Evolutionary conservation across 495 filamentous ascomycete species (phyloP).

Genomic region (Daldinia grandis): DNA sequence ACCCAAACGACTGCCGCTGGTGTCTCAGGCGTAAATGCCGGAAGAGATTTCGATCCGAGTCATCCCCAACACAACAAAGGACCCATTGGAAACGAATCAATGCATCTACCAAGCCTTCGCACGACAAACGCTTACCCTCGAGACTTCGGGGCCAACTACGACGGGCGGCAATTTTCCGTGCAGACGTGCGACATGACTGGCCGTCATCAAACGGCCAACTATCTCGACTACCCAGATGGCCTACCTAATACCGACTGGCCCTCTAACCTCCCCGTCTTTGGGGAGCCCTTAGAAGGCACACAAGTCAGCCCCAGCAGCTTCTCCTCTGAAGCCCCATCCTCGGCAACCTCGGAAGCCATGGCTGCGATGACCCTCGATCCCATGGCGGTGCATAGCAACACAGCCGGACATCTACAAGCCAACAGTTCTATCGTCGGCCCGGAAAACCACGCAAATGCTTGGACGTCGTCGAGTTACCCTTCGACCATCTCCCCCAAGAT

Average conservation of each 20-base stretch:
- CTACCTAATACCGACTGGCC: conserved; percentile 15
- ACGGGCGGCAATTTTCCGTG: conserved; percentile 24
- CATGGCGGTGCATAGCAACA: conserved; percentile 14
- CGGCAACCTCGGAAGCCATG: conserved; percentile 38
- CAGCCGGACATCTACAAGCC: conserved; percentile 2
- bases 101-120: conserved; percentile 38
- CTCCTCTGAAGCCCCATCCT: conserved; percentile 38
- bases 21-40: conserved; percentile 45
- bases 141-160: conserved; percentile 28
- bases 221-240: conserved; percentile 32
- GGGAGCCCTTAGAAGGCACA: conserved; percentile 31
- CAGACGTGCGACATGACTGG: conserved; percentile 21
- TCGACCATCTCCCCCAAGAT: conserved; percentile 52
- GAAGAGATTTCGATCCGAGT: conserved; percentile 44
- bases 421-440: conserved; percentile 2
- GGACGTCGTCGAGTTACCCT: conserved; percentile 28
- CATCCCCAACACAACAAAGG: conserved; percentile 43
- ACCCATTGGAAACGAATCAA: conserved; percentile 39
- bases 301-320: conserved; percentile 41
- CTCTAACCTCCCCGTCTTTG: conserved; percentile 30
- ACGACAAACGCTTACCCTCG: conserved; percentile 38
- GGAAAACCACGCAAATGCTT: conserved; percentile 21
- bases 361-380: conserved; percentile 40
- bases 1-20: conserved; percentile 41
- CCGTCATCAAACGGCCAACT: conserved; percentile 1